Evolutionary conservation across 495 filamentous ascomycete species (phyloP).

Genomic region (Xylaria palmicola): DNA sequence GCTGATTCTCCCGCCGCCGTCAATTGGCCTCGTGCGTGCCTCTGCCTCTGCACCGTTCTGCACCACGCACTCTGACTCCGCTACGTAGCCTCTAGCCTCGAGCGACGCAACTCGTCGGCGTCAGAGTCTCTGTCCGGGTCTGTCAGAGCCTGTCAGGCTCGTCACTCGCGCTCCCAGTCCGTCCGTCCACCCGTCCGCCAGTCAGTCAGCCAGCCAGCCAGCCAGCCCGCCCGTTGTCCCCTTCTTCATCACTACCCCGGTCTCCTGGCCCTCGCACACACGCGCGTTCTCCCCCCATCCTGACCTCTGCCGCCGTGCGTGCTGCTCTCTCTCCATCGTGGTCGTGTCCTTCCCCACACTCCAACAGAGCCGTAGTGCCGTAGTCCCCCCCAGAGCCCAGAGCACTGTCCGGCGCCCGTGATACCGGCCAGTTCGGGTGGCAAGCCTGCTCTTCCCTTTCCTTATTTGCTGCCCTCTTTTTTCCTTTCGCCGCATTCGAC

Average conservation of each 20-base stretch:
- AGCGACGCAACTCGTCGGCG: too few relatives aligned
- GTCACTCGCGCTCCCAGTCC: not conserved
- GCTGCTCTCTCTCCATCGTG: not conserved
- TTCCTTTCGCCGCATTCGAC: constrained; percentile 30
- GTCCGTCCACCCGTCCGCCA: not conserved
- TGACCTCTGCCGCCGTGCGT: not conserved
- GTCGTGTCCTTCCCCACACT: constrained; percentile 28
- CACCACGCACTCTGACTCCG: constrained; percentile 16
- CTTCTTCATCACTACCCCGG: not conserved
- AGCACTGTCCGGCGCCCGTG: constrained; percentile 20
- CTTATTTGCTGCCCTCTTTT: constrained; percentile 38
- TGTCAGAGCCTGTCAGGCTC: too few relatives aligned
- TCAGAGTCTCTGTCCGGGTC: too few relatives aligned
- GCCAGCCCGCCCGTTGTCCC: not conserved
- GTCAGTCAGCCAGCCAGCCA: not conserved
- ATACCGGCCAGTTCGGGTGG: constrained; percentile 32
- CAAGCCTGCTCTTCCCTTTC: constrained; percentile 26
- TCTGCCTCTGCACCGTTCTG: constrained; percentile 18
- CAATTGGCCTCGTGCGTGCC: constrained; percentile 26
- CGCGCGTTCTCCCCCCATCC: not conserved
- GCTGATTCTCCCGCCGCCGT: constrained; percentile 19
- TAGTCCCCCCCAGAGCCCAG: constrained; percentile 3
- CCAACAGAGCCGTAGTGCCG: constrained; percentile 18
- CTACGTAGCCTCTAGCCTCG: not conserved
- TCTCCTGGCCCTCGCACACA: not conserved